Base-by-base conservation (phyloP, 345 rosid genomes). In the Firmiana major region DNA sequence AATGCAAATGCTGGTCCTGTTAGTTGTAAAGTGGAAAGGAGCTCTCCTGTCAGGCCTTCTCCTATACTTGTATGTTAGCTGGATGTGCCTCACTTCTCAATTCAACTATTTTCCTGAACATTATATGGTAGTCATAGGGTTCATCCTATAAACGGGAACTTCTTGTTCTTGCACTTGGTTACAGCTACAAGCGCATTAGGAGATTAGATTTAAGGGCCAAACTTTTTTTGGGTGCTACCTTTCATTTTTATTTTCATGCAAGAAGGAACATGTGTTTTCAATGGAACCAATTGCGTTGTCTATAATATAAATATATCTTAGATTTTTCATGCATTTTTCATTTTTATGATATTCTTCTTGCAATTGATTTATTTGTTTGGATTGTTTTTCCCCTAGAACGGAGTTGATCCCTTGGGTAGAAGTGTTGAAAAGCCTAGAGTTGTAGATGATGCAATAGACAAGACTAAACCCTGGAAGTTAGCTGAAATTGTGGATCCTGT, bases 1-100 rank as follows among this genome's bases (percentile, higher is more conserved):
- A 75, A 83, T 79, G 68, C 87, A 68, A 84, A 78, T 84, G 86
- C 81, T 77, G 81, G 79, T 81, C 88, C 93, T 67, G 93, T 84
- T 76, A 89, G 79, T 68, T 86, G 87, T 81, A 94, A 94, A 87
- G 89, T 87, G 78, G 97, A 92, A 86, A 86, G 93, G 80, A 90
- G 88, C 85, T 94, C 97, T 77, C 98, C 97, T 62, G 93, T 79
- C 79, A 84, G 91, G 84, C 90, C 88, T 71, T 82, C 97, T 79
- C 87, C 93, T 17, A 76, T 88, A 51, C 82, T 83, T 81, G 98
- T 93, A 88, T 46, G 82, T 73, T 45, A 43, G 42, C 78, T 55
- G 10, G 22, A 34, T 31, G 17, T 63, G 71, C 51, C 60, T 71
- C 59, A 0, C 21, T 6, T 73, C 3, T 16, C 55, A 7, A 66